Conservation (phyloP, 225 moss, liverwort and hornwort genomes). For the Sphagnum tenellum region DNA sequence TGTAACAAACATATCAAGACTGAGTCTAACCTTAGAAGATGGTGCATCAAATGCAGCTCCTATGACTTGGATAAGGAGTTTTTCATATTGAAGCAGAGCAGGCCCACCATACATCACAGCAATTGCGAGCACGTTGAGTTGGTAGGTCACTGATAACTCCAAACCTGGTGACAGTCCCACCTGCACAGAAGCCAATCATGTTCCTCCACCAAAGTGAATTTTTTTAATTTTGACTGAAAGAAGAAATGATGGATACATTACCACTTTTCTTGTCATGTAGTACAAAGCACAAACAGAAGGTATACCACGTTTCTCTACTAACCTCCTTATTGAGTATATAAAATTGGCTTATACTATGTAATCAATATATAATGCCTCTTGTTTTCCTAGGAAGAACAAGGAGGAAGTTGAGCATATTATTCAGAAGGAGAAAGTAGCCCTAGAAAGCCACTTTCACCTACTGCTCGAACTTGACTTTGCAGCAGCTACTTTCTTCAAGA, state of each 20-base stretch:
- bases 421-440: background rate
- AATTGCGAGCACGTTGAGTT: slow-evolving; percentile 75
- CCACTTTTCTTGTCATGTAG: background rate
- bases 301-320: too few relatives aligned
- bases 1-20: background rate
- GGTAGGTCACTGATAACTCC: slow-evolving; percentile 73
- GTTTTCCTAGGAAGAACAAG: too few relatives aligned
- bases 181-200: slow-evolving; percentile 21
- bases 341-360: too few relatives aligned
- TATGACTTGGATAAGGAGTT: slow-evolving; percentile 63
- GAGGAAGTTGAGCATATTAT: too few relatives aligned
- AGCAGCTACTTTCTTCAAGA: too few relatives aligned
- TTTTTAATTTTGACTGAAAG: too few relatives aligned
- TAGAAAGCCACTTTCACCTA: background rate
- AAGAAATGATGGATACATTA: too few relatives aligned
- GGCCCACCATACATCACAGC: slow-evolving; percentile 76
- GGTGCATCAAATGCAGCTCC: slow-evolving; percentile 91
- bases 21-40: slow-evolving; percentile 59
- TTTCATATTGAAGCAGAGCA: slow-evolving; percentile 58
- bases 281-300: too few relatives aligned
- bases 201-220: background rate
- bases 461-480: too few relatives aligned
- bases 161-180: slow-evolving; percentile 82
- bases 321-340: too few relatives aligned
- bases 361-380: too few relatives aligned